Conservation (phyloP, 495 filamentous ascomycete genomes). For the Darksidea phi region DNA sequence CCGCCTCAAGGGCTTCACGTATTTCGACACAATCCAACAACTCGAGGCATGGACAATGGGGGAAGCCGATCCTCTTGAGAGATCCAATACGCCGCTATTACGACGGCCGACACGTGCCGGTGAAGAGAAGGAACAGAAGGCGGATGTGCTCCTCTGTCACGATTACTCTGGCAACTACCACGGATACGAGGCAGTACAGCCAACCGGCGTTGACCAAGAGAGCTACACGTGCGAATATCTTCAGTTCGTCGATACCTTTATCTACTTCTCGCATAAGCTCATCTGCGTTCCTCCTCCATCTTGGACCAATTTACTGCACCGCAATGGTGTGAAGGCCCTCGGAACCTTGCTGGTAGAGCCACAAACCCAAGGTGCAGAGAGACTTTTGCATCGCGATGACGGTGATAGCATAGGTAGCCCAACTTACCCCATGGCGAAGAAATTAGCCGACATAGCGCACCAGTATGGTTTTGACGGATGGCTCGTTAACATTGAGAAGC, state of each 20-base stretch:
- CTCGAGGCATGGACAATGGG: constrained; percentile 42
- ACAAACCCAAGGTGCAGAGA: constrained; percentile 34
- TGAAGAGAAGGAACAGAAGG: constrained; percentile 9
- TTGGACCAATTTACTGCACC: constrained; percentile 50
- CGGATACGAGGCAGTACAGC: constrained; percentile 42
- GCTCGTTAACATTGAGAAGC: constrained; percentile 50
- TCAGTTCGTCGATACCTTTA: constrained; percentile 45
- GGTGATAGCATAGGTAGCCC: constrained; percentile 21
- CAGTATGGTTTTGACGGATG: constrained; percentile 51
- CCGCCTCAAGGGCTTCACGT: constrained; percentile 40
- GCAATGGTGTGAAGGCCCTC: constrained; percentile 47
- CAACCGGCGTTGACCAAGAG: constrained; percentile 30
- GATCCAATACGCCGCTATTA: constrained; percentile 46
- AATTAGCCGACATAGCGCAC: constrained; percentile 43
- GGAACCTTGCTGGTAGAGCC: constrained; percentile 49
- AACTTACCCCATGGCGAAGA: constrained; percentile 41
- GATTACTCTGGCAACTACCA: constrained; percentile 51
- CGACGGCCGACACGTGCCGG: constrained; percentile 22
- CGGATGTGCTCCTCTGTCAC: constrained; percentile 44
- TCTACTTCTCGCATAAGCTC: constrained; percentile 51
- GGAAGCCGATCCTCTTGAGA: constrained; percentile 42
- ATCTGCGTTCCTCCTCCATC: constrained; percentile 47
- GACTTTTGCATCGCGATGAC: constrained; percentile 34
- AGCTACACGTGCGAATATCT: constrained; percentile 46
- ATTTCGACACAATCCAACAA: constrained; percentile 43